Evolutionary conservation across 1,284 basidiomycete genomes (phyloP), one percentile per base, ranked within the genome.

Genomic region (Kwoniella shivajii): DNA sequence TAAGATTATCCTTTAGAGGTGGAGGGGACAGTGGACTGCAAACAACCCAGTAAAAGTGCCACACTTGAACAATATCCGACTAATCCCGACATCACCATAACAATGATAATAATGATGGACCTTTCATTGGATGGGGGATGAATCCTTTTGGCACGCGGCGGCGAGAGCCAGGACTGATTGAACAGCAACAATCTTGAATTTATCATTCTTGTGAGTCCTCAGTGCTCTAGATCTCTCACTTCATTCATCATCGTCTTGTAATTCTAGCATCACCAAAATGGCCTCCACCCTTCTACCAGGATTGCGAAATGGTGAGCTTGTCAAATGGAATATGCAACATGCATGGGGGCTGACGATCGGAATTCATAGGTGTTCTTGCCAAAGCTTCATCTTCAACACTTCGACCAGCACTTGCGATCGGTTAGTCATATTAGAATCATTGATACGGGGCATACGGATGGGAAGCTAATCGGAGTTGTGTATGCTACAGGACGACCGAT

Each of bases 361-460:
- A 30, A 41, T 29, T 30, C 41, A 18, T 57, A 70, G 68, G 59
- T 45, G 57, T 57, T 20, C 43, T 63, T 22, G 52, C 62, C 43
- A 62, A 61, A 50, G 70, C 68, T 22, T 70, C 71, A 27, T 57
- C 66, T 16, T 72, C 73, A 39, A 59, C 67, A 29, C 55, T 73
- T 51, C 61, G 72, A 61, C 71, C 73, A 1, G 52, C 70, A 10
- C 56, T 72, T 33, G 68, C 71, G 39, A 66, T 72, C 61, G 65
- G 71, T 70, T 50, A 38, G 66, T 66, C 34, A 18, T 18, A n/a
- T 22, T 38, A 20, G 29, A 6, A 20, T 53, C 18, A 4, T 41
- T 22, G 11, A 51, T 34, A 22, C 11, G 18, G 4, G 9, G 16
- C n/a, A 24, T 14, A 26, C n/a, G n/a, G n/a, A 27, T 16, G 53